These are phyloP conservation scores for Nidularia pulvinata DNA, from an alignment of 768 basidiomycete genomes.

Conservation along the genomic window DNA sequence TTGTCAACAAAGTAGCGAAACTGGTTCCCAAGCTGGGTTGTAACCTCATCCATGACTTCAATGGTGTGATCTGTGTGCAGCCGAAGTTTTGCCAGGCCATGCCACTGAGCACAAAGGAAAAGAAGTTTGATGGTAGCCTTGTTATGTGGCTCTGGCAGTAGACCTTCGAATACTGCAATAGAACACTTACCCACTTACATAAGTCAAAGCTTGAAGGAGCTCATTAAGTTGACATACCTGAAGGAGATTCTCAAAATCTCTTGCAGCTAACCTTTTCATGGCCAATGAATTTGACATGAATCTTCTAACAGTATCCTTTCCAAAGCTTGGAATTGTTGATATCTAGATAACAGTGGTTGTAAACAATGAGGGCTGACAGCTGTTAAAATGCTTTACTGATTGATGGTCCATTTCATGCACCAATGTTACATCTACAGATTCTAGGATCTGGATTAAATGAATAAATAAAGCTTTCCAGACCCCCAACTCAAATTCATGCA, in stretches of 20 bases:
- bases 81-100: not conserved
- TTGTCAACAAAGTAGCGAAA: no score
- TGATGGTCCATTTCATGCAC: not conserved
- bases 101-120: not conserved
- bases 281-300: constrained; percentile 26
- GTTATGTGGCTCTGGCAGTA: not conserved
- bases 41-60: no score
- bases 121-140: not conserved
- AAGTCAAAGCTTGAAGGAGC: not conserved
- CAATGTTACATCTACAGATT: not conserved
- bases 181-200: not conserved
- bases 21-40: no score
- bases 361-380: no score
- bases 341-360: no score
- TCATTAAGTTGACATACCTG: constrained; percentile 21
- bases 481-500: constrained; percentile 41
- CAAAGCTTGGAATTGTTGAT: constrained; percentile 19
- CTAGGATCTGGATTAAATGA: constrained; percentile 31
- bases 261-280: constrained; percentile 27
- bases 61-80: not conserved
- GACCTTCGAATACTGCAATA: not conserved
- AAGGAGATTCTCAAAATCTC: constrained; percentile 35
- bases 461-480: constrained; percentile 31
- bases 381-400: no score
- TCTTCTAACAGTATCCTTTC: constrained; percentile 17